Conservation (phyloP, 208 protist species). For the Leishmania lainsoni region DNA sequence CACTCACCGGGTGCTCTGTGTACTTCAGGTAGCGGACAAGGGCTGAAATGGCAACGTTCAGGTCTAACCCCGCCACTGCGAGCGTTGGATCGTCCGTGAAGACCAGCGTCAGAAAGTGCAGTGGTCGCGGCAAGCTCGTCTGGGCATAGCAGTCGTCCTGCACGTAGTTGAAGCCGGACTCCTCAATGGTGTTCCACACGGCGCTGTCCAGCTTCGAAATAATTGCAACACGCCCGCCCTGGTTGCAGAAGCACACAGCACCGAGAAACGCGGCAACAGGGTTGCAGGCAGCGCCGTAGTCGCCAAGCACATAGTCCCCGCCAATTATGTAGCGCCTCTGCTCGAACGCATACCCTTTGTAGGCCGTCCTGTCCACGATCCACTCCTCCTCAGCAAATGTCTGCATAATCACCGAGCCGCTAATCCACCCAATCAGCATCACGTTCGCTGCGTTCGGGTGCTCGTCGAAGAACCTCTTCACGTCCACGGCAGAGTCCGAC, state of each 20-base stretch:
- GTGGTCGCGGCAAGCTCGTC: not conserved
- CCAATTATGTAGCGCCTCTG: conserved; percentile 63
- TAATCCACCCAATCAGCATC: conserved; percentile 52
- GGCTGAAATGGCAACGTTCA: not conserved
- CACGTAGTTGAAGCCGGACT: conserved; percentile 5
- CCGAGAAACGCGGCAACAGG: conserved; percentile 14
- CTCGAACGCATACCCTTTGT: conserved; percentile 29
- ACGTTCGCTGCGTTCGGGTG: conserved; percentile 22
- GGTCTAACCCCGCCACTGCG: not conserved
- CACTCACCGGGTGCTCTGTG: not conserved
- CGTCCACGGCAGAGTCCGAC: not conserved
- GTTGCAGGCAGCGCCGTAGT: conserved; percentile 50
- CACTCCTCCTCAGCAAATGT: conserved; percentile 17
- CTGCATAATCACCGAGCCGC: conserved; percentile 29
- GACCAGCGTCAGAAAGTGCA: conserved; percentile 12
- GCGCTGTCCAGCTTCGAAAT: not conserved
- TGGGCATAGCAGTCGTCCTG: conserved; percentile 8
- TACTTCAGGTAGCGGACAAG: not conserved
- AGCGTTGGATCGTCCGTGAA: not conserved
- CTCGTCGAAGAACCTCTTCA: conserved; percentile 20
- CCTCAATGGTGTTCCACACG: not conserved
- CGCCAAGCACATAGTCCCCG: conserved; percentile 54
- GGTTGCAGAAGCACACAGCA: conserved; percentile 49
- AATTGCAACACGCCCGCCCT: conserved; percentile 9
- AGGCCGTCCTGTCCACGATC: conserved; percentile 16